Base-by-base conservation (phyloP, 495 filamentous ascomycete genomes). In the Tuber magnatum region DNA sequence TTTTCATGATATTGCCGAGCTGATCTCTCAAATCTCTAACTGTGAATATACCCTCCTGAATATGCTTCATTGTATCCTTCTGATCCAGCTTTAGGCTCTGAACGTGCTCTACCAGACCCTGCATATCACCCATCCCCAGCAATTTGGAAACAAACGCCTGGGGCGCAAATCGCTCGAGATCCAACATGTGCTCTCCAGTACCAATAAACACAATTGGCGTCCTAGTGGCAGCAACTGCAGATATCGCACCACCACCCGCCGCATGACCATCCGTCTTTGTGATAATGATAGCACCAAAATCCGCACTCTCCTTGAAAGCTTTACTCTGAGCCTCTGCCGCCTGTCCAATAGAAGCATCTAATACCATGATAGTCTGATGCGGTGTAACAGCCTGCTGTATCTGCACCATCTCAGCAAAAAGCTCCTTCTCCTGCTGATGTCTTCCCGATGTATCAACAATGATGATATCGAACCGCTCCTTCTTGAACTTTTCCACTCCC, bases 61-160 rank as follows among this genome's bases (percentile, higher is more conserved):
- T 94, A 84, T 99, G 94, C 87, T 98, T 98, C 88, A 98, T 97
- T 20, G 95, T 97, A 78, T 97, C 95, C 85, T 98, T 97, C 73
- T 97, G 94, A 82, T 99, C 94, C 61, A 97, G 89, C 83, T 97
- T 98, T 70, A 98, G 87, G n/a, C 89, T 91, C 83, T 99, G 95
- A 4, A 99, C 96, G 81, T 98, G 96, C 85, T 99, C 95, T 14
- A 98, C 92, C 40, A 99, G 84, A 1, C 96, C 94, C 46, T 91
- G 90, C 88, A 99, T 93, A 85, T 99, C 95, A 44, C 95, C 95
- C 95, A 98, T 97, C 65, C 95, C 95, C 24, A 99, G 86, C 28
- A 99, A 85, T 83, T 97, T 98, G 82, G 88, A 90, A 69, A 99
- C 88, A 82, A 99, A 99, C 69, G 93, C 89, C 78, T 94, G 91